phyloP scores from a whole-genome alignment of 768 basidiomycete genomes.

The Symmetrospora coprosmae region DNA sequence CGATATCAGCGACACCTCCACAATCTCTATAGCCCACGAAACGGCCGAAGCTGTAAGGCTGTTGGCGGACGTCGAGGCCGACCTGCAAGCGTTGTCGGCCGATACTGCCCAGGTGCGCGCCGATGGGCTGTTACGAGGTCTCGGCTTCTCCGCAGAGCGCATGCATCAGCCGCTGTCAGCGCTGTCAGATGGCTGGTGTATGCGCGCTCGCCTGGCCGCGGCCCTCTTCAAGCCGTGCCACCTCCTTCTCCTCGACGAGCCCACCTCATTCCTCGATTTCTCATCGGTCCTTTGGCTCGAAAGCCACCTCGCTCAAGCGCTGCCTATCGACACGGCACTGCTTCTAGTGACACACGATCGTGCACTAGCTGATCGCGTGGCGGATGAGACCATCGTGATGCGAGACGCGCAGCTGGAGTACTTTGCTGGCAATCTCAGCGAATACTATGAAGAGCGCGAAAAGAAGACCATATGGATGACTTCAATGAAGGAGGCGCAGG shows the following conservation, averaged over 20 bases:
- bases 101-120: conserved; percentile 39
- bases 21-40: conserved; percentile 23
- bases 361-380: conserved; percentile 48
- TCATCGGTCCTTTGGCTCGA: conserved; percentile 37
- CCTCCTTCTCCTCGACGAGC: conserved; percentile 50
- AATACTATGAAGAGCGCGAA: conserved; percentile 39
- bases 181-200: conserved; percentile 55
- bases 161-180: conserved; percentile 39
- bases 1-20: too few species aligned
- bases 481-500: conserved; percentile 39
- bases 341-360: conserved; percentile 56
- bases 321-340: conserved; percentile 41
- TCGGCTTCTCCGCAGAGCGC: conserved; percentile 46
- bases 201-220: conserved; percentile 48
- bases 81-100: conserved; percentile 30
- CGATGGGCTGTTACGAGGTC: conserved; percentile 45
- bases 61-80: conserved; percentile 32
- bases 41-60: conserved; percentile 29
- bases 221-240: conserved; percentile 49
- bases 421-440: conserved; percentile 43
- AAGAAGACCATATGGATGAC: conserved; percentile 40
- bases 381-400: conserved; percentile 51
- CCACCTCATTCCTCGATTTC: conserved; percentile 40
- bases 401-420: conserved; percentile 45
- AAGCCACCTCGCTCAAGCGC: conserved; percentile 41